Conservation (phyloP, 2,329 filamentous ascomycete species). For the Tympanopsis confertula region DNA sequence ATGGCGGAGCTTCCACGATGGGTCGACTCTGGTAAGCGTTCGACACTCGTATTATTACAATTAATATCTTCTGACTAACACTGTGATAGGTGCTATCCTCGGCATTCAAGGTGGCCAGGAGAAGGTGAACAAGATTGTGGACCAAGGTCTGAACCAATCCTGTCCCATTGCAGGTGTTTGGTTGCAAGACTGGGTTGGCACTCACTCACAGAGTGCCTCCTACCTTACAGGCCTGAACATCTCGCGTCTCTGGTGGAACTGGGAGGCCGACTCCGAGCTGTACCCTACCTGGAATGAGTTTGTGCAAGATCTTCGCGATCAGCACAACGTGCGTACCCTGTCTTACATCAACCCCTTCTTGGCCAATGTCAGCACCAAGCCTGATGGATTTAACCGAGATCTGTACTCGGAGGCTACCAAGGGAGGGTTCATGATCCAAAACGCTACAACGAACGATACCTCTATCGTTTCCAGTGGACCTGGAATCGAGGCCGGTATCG, state of each 20-base stretch:
- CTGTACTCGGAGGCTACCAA: conserved; percentile 17
- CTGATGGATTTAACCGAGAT: conserved; percentile 15
- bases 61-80: conserved; percentile 16
- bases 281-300: conserved; percentile 21
- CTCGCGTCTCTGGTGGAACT: conserved; percentile 24
- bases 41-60: conserved; percentile 19
- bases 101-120: conserved; percentile 21
- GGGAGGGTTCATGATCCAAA: conserved; percentile 17
- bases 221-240: conserved; percentile 18
- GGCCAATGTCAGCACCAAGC: conserved; percentile 19
- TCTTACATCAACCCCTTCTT: conserved; percentile 20
- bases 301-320: conserved; percentile 16
- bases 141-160: conserved; percentile 12
- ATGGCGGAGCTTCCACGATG: conserved; percentile 10
- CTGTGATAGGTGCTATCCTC: conserved; percentile 17
- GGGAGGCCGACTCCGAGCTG: conserved; percentile 18
- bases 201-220: conserved; percentile 17
- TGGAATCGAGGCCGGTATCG: conserved; percentile 20
- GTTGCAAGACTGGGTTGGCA: conserved; percentile 22
- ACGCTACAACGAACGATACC: conserved; percentile 17
- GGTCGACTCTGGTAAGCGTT: conserved; percentile 17
- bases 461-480: conserved; percentile 20
- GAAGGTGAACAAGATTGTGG: conserved; percentile 19
- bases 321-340: conserved; percentile 16
- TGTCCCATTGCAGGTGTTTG: conserved; percentile 20